Evolutionary conservation across 163 green algal genomes (phyloP).

Genomic region (Prototheca wickerhamii): DNA sequence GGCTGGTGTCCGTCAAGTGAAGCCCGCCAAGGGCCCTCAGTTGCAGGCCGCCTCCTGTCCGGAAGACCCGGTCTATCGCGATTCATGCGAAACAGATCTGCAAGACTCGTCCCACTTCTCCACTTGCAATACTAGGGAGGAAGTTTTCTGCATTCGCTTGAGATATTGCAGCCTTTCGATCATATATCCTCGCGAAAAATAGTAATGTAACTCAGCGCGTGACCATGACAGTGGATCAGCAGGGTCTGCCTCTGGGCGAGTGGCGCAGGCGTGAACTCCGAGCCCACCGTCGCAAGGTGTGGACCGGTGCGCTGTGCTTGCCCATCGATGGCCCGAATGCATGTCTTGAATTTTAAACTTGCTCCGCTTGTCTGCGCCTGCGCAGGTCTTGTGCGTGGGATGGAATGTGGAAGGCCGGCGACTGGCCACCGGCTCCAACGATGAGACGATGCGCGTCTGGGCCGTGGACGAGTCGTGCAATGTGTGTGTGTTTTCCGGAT

Average conservation of each 20-base stretch:
- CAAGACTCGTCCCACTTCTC: too few species aligned
- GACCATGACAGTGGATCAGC: neutral
- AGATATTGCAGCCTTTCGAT: too few species aligned
- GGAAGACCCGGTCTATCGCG: too few species aligned
- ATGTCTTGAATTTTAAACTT: neutral
- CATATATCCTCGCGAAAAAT: too few species aligned
- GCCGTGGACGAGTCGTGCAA: conserved; percentile 12
- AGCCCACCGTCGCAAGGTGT: conserved; percentile 23
- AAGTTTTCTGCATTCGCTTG: too few species aligned
- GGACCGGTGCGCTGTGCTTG: neutral
- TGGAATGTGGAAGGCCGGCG: conserved; percentile 23
- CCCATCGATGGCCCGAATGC: too few species aligned
- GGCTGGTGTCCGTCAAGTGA: neutral
- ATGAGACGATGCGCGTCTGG: conserved; percentile 22
- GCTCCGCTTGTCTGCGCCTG: neutral
- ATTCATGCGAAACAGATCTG: too few species aligned
- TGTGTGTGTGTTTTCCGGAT: neutral
- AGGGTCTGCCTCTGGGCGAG: neutral
- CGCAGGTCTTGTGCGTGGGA: conserved; percentile 25
- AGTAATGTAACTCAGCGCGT: too few species aligned
- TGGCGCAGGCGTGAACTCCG: conserved; percentile 17
- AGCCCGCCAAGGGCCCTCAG: neutral
- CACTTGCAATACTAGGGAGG: too few species aligned
- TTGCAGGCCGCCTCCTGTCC: too few species aligned
- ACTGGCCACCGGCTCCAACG: conserved; percentile 27